phyloP scores from a whole-genome alignment of 495 filamentous ascomycete species.

The Venustampulla echinocandica region DNA sequence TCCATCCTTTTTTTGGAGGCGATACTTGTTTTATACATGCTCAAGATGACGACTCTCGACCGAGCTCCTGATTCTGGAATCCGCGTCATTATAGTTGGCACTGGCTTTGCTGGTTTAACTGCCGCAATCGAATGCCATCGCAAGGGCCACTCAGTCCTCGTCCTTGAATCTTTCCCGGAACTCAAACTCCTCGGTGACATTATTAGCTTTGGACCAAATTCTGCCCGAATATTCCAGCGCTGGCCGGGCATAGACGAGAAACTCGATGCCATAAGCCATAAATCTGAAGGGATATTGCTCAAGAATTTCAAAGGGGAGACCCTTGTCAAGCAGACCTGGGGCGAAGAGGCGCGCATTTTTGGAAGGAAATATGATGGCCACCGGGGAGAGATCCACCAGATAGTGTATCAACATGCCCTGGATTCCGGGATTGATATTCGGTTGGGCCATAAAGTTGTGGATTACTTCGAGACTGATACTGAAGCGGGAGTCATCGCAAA shows the following conservation, averaged over 20 bases:
- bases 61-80: constrained; percentile 34
- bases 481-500: constrained; percentile 46
- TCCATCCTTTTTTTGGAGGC: too few relatives aligned
- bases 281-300: constrained; percentile 33
- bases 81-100: constrained; percentile 49
- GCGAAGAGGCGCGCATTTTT: constrained; percentile 24
- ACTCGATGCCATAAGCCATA: constrained; percentile 42
- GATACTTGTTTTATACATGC: constrained; percentile 9
- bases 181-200: constrained; percentile 40
- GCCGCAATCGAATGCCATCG: constrained; percentile 54
- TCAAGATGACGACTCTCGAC: not conserved
- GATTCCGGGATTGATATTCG: constrained; percentile 48
- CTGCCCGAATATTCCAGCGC: constrained; percentile 35
- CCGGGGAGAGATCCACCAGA: constrained; percentile 52
- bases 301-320: constrained; percentile 30
- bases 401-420: constrained; percentile 48
- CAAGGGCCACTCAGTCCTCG: constrained; percentile 49
- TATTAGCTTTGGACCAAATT: constrained; percentile 43
- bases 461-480: constrained; percentile 50
- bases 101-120: constrained; percentile 51
- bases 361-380: constrained; percentile 50
- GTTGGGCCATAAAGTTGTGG: constrained; percentile 44
- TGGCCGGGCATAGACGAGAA: constrained; percentile 40
- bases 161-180: constrained; percentile 43
- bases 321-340: constrained; percentile 27